Percentiles rank a stretch among this genome's conserved stretches.
phyloP scores from a whole-genome alignment of 345 rosid species.

The Citrus mangshanensis region DNA sequence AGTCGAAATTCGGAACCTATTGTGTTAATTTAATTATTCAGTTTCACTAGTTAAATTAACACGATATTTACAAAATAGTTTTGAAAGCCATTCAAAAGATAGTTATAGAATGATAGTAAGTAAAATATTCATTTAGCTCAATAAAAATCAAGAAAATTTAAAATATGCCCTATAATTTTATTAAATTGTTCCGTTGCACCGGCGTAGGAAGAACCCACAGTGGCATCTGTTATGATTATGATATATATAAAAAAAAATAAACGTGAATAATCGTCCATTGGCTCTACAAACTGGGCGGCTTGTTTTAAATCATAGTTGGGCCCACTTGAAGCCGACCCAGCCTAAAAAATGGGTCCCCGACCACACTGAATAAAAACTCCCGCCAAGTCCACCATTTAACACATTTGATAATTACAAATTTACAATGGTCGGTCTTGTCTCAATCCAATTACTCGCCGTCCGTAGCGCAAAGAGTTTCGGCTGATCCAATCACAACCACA shows the following conservation, averaged over 20 bases:
- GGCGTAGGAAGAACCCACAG: rapidly evolving
- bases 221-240: not conserved
- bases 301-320: not conserved
- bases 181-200: too few relatives aligned
- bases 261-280: not conserved
- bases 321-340: not conserved
- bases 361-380: not conserved
- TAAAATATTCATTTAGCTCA: too few relatives aligned
- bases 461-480: not conserved
- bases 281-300: not conserved
- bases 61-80: too few relatives aligned
- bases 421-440: slow-evolving; percentile 8
- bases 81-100: too few relatives aligned
- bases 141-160: too few relatives aligned
- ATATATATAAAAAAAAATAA: too few relatives aligned
- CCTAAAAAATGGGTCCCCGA: not conserved
- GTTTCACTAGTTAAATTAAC: too few relatives aligned
- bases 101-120: too few relatives aligned
- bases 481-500: slow-evolving; percentile 11
- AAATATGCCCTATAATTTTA: too few relatives aligned
- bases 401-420: not conserved
- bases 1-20: too few relatives aligned
- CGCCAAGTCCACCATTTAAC: not conserved
- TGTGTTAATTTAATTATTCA: too few relatives aligned
- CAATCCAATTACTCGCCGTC: slow-evolving; percentile 17